phyloP scores from a whole-genome alignment of 805 yeast genomes.

The Teunomyces stri region DNA sequence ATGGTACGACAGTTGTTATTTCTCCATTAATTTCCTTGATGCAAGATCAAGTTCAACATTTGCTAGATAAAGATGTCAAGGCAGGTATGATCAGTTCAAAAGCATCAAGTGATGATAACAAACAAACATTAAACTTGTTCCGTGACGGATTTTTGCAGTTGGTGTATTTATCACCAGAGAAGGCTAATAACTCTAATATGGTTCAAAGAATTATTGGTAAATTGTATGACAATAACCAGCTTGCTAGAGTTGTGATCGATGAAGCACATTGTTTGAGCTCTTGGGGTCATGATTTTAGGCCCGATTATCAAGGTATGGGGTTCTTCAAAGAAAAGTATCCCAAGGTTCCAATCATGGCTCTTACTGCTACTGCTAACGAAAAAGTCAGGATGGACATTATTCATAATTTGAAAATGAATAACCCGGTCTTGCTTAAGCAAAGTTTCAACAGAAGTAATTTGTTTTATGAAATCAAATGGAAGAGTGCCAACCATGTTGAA shows the following conservation, averaged over 20 bases:
- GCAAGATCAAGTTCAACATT: constrained; percentile 94
- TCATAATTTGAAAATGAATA: constrained; percentile 63
- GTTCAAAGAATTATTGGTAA: constrained; percentile 61
- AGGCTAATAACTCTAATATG: constrained; percentile 73
- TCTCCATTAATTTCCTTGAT: constrained; percentile 93
- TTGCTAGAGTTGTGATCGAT: constrained; percentile 90
- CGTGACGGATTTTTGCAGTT: constrained; percentile 66
- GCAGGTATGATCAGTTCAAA: constrained; percentile 90
- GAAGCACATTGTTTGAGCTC: constrained; percentile 98
- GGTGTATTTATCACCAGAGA: constrained; percentile 91
- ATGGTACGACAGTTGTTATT: constrained; percentile 85
- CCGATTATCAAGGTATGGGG: constrained; percentile 83
- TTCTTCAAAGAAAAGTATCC: constrained; percentile 74
- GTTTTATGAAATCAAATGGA: constrained; percentile 71
- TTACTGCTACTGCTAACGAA: constrained; percentile 95
- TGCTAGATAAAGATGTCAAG: constrained; percentile 60
- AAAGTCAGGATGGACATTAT: constrained; percentile 84
- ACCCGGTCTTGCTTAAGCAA: constrained; percentile 72
- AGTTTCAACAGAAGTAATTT: constrained; percentile 90
- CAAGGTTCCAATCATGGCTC: constrained; percentile 85
- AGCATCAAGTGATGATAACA: constrained; percentile 61
- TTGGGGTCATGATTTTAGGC: constrained; percentile 99
- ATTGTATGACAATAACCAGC: constrained; percentile 50
- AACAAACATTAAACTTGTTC: constrained; percentile 59
- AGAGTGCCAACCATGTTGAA: constrained; percentile 53